Percentiles rank a stretch among this genome's conserved stretches.
phyloP scores from a whole-genome alignment of 352 stramenopile species.

The Hyaloperonospora brassicae region DNA sequence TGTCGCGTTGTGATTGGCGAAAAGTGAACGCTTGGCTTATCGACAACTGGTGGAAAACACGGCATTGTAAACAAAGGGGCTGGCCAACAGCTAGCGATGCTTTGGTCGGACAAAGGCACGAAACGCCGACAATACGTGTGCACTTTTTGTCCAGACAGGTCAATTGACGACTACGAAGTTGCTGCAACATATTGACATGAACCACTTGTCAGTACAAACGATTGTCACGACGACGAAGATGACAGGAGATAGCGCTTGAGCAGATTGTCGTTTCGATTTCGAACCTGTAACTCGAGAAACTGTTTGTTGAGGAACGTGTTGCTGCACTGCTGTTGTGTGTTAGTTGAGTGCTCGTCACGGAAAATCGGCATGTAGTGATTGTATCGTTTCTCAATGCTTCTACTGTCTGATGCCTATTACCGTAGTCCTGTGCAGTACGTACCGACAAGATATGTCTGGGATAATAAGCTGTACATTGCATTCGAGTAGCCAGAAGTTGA shows the following conservation, averaged over 20 bases:
- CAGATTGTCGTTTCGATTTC: conserved; percentile 91
- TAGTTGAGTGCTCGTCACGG: neutral
- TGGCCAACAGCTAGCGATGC: conserved; percentile 6
- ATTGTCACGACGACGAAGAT: conserved; percentile 58
- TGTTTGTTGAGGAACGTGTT: conserved; percentile 66
- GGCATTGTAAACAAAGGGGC: conserved; percentile 12
- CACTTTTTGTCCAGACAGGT: conserved; percentile 49
- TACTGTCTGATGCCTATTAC: conserved; percentile 87
- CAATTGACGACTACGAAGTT: conserved; percentile 64
- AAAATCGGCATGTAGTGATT: conserved; percentile 6
- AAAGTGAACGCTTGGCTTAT: neutral
- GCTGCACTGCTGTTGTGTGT: conserved; percentile 4
- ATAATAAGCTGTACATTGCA: conserved; percentile 89
- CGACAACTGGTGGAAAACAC: conserved; percentile 15
- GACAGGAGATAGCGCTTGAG: conserved; percentile 86
- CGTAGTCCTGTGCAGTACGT: conserved; percentile 90
- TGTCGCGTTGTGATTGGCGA: conserved; percentile 14
- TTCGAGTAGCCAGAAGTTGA: conserved; percentile 92
- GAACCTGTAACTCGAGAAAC: conserved; percentile 87
- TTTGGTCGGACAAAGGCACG: conserved; percentile 51
- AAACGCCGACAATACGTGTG: conserved; percentile 51
- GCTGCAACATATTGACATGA: conserved; percentile 87
- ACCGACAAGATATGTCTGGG: conserved; percentile 81
- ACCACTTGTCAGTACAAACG: conserved; percentile 89
- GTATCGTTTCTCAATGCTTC: conserved; percentile 33